Base-by-base conservation (phyloP, 805 yeast genomes). In the Wickerhamomyces chambardii region DNA sequence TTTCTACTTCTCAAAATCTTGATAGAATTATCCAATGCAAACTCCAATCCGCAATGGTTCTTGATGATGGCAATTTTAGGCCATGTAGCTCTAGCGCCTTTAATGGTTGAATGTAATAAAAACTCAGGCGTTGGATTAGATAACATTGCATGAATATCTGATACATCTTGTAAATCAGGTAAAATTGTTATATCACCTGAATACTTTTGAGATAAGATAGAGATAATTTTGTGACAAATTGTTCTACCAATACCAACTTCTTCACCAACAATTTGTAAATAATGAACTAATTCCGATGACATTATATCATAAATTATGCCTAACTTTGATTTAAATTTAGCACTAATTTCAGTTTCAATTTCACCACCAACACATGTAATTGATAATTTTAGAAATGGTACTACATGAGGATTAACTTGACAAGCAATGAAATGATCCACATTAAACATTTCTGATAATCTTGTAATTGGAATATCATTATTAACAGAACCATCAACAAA, bases 371-470 rank as follows among this genome's bases (percentile, higher is more conserved):
- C 77, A 52, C 76, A 73, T 16, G 78, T 73, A 4, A 78, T 68
- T 0, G 87, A 76, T 35, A 78, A 40, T 44, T 77, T 78, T 46
- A 92, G 64, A 34, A 90, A 70, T 0, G 98, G 98, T 3, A 84
- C 84, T 14, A 92, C 95, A 54, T 92, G 98, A 0, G 97, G 95
- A 51, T 92, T 92, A 1, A 92, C 98, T 55, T 92, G 99, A 31
- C 95, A 90, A 0, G 97, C 98, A 46, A 92, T 87, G 42, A 92
- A 89, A 56, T 92, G 96, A 54, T 92, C 95, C 22, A 92, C 96
- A 51, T 92, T 90, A 56, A 92, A 92, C 95, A 92, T 87, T 53
- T 92, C 98, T 16, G 94, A 81, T 17, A 92, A 64, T 45, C 97
- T 70, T 2, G 94, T 70, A 19, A 87, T 80, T 4, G 99, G 99